Evolutionary conservation across 2,329 filamentous ascomycete species (phyloP).

Genomic region (Fusarium fracticaudum): DNA sequence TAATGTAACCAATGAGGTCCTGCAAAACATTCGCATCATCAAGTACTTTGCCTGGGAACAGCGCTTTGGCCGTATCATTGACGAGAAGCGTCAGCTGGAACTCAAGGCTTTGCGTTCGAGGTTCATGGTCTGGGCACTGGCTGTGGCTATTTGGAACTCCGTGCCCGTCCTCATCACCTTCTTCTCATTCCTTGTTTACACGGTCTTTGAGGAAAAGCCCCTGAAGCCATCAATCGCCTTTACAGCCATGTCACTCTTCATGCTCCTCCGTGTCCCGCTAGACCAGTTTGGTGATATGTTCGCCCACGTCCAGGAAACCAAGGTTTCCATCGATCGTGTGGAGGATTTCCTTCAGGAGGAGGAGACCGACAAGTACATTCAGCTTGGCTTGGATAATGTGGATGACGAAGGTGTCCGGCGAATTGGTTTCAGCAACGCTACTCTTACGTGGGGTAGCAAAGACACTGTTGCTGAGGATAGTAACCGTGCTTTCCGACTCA

Average conservation of each 20-base stretch:
- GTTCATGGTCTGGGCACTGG: conserved; percentile 90
- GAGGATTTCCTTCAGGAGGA: conserved; percentile 93
- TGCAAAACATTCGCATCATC: conserved; percentile 98
- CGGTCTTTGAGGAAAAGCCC: conserved; percentile 86
- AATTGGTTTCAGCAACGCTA: conserved; percentile 87
- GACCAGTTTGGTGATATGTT: conserved; percentile 99
- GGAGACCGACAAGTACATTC: conserved; percentile 94
- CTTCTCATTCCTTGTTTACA: conserved; percentile 94
- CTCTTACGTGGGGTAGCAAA: conserved; percentile 87
- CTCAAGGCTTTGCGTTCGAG: conserved; percentile 80
- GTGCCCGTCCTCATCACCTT: conserved; percentile 96
- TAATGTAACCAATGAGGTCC: conserved; percentile 93
- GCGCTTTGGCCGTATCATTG: conserved; percentile 84
- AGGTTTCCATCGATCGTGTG: conserved; percentile 95
- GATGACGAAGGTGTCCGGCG: conserved; percentile 75
- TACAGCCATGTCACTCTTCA: conserved; percentile 94
- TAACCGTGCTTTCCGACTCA: conserved; percentile 80
- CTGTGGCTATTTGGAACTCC: conserved; percentile 96
- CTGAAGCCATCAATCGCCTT: conserved; percentile 94
- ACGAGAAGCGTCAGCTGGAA: conserved; percentile 86
- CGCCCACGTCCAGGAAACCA: conserved; percentile 95
- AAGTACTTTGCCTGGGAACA: conserved; percentile 99
- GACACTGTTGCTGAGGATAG: conserved; percentile 69
- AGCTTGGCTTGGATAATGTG: conserved; percentile 76
- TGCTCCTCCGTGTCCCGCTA: conserved; percentile 88